A percentile compares a stretch with the other conserved stretches of the same genome.
Evolutionary conservation across 805 yeast genomes (phyloP).

Genomic region (Metschnikowia arizonensis): DNA sequence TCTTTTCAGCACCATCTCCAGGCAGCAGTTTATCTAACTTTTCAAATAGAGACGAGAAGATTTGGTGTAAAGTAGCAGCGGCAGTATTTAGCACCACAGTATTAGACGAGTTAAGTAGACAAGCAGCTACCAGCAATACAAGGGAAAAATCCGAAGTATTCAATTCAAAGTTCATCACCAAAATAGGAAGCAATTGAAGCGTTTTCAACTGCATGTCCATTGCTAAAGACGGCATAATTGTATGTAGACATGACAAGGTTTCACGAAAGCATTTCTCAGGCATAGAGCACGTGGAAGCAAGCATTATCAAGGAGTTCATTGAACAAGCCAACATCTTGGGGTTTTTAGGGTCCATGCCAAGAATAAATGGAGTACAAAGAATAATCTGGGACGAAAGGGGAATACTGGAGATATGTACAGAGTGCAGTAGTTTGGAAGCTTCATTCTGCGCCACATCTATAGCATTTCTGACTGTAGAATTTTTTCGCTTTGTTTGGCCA

Average conservation of each 20-base stretch:
- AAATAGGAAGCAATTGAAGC: constrained; percentile 73
- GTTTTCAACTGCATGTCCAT: constrained; percentile 83
- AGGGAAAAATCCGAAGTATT: constrained; percentile 31
- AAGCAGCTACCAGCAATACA: constrained; percentile 55
- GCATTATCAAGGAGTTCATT: constrained; percentile 62
- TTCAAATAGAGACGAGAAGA: constrained; percentile 76
- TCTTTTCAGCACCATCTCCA: not conserved
- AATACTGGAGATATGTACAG: constrained; percentile 22
- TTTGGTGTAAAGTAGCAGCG: constrained; percentile 86
- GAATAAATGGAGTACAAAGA: constrained; percentile 53
- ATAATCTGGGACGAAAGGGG: constrained; percentile 39
- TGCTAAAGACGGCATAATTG: constrained; percentile 30
- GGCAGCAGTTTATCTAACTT: constrained; percentile 26
- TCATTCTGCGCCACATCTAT: constrained; percentile 21
- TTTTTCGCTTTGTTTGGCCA: constrained; percentile 68
- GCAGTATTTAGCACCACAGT: constrained; percentile 86
- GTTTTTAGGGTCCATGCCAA: constrained; percentile 71
- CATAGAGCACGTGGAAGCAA: constrained; percentile 53
- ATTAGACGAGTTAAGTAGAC: constrained; percentile 60
- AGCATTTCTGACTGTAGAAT: constrained; percentile 61
- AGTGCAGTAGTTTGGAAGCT: constrained; percentile 11
- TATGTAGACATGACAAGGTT: not conserved
- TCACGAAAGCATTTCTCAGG: constrained; percentile 27
- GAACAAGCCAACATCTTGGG: constrained; percentile 70
- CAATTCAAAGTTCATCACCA: constrained; percentile 59